Evolutionary conservation across 1,139 yeast species (phyloP).

Genomic region (Casaregolazyma suthepensis): DNA sequence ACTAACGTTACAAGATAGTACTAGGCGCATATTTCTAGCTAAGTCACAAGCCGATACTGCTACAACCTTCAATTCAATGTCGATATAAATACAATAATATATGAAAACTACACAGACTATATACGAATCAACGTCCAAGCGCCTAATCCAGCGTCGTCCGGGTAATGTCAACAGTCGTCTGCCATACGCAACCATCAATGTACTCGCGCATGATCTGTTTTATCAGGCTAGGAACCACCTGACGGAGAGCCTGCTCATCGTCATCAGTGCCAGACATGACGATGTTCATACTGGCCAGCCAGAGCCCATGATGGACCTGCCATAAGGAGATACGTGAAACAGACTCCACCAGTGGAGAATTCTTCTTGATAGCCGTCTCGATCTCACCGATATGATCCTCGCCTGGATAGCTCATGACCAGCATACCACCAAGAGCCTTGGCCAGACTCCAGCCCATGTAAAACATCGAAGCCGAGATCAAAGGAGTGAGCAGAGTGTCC

Average conservation of each 20-base stretch:
- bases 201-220: conserved; percentile 25
- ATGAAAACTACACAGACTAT: background rate
- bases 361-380: conserved; percentile 22
- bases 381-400: conserved; percentile 31
- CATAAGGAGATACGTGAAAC: conserved; percentile 35
- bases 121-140: too few relatives aligned
- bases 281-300: conserved; percentile 36
- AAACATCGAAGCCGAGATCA: conserved; percentile 37
- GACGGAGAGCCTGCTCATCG: conserved; percentile 33
- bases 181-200: conserved; percentile 27
- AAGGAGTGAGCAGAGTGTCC: conserved; percentile 35
- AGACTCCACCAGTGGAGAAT: conserved; percentile 25
- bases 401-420: conserved; percentile 40
- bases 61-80: too few relatives aligned
- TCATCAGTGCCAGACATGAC: conserved; percentile 30
- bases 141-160: conserved; percentile 17
- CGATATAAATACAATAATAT: background rate
- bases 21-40: too few relatives aligned
- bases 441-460: conserved; percentile 38
- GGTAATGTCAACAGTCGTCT: conserved; percentile 36
- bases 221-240: conserved; percentile 27
- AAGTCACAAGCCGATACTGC: too few relatives aligned
- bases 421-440: conserved; percentile 39
- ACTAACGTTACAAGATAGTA: too few relatives aligned
- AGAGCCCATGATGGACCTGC: conserved; percentile 40